These are phyloP conservation scores for Colletotrichum tofieldiae DNA, from an alignment of 2,329 filamentous ascomycete species.

Conservation along the genomic window DNA sequence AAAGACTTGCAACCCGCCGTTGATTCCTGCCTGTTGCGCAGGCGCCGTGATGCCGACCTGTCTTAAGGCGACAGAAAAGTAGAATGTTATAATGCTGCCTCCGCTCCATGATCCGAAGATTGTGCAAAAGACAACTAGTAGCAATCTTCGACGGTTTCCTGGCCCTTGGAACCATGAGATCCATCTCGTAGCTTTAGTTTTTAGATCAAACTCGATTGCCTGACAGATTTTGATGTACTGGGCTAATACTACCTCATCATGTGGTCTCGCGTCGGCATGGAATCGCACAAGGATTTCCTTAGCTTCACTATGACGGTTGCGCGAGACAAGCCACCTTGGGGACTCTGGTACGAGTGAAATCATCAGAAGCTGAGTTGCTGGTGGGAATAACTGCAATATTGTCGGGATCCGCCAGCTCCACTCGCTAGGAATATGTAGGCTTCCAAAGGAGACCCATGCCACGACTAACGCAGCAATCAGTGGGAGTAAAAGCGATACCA, in stretches of 20 bases:
- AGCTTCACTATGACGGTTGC: constrained; percentile 62
- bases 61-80: constrained; percentile 4
- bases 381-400: constrained; percentile 61
- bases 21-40: constrained; percentile 26
- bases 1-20: constrained; percentile 35
- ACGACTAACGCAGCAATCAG: neutral
- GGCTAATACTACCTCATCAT: constrained; percentile 61
- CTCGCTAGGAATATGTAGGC: constrained; percentile 1
- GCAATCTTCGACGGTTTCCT: constrained; percentile 14
- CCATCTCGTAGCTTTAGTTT: neutral
- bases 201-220: constrained; percentile 59
- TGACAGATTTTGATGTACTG: constrained; percentile 66
- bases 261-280: constrained; percentile 63
- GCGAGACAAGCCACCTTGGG: constrained; percentile 61
- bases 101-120: constrained; percentile 15
- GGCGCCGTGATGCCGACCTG: constrained; percentile 27
- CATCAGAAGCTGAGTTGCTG: constrained; percentile 56
- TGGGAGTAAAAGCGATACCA: neutral
- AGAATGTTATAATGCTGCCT: neutral
- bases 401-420: constrained; percentile 63
- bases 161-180: neutral
- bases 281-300: constrained; percentile 62
- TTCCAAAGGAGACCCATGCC: constrained; percentile 20
- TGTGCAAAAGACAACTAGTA: constrained; percentile 14
- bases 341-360: constrained; percentile 55